Evolutionary conservation across 2,329 filamentous ascomycete species (phyloP).

Genomic region (Podosphaera leucotricha): DNA sequence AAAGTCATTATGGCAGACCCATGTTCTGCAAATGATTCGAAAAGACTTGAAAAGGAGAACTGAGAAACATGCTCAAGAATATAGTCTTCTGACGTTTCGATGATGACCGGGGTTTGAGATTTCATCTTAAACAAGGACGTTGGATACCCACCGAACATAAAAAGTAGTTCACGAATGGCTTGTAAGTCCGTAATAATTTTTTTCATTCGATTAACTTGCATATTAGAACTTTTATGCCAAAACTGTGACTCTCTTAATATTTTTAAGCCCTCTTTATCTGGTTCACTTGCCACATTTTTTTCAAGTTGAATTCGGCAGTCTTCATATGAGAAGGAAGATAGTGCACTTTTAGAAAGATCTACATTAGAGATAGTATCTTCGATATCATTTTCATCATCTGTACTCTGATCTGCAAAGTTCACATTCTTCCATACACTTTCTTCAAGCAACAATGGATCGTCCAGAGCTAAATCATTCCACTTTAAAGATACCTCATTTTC

Average conservation of each 20-base stretch:
- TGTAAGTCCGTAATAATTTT: slow-evolving; percentile 33
- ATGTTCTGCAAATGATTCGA: slow-evolving; percentile 22
- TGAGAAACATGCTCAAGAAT: slow-evolving; percentile 17
- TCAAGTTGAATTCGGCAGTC: slow-evolving; percentile 12
- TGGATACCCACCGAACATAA: slow-evolving; percentile 61
- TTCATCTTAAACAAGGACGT: slow-evolving; percentile 40
- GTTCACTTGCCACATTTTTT: slow-evolving; percentile 14
- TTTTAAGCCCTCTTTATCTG: slow-evolving; percentile 16
- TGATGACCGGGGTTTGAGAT: slow-evolving; percentile 18
- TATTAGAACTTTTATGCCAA: slow-evolving; percentile 19
- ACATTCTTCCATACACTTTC: slow-evolving; percentile 47
- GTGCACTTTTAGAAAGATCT: slow-evolving; percentile 14
- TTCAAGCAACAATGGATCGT: slow-evolving; percentile 49
- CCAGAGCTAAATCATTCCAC: slow-evolving; percentile 58
- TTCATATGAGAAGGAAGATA: slow-evolving; percentile 13
- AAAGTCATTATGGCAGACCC: slow-evolving; percentile 24
- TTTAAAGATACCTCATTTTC: slow-evolving; percentile 28
- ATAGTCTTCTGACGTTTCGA: slow-evolving; percentile 11
- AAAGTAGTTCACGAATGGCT: slow-evolving; percentile 52
- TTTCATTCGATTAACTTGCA: slow-evolving; percentile 10
- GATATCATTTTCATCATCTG: slow-evolving; percentile 22
- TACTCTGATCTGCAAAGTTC: slow-evolving; percentile 40
- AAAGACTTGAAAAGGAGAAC: slow-evolving; percentile 16
- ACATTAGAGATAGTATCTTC: slow-evolving; percentile 16
- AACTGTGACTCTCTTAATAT: slow-evolving; percentile 21